phyloP scores from a whole-genome alignment of 2,329 filamentous ascomycete species.

The Stagonosporopsis cucurbitacearum region DNA sequence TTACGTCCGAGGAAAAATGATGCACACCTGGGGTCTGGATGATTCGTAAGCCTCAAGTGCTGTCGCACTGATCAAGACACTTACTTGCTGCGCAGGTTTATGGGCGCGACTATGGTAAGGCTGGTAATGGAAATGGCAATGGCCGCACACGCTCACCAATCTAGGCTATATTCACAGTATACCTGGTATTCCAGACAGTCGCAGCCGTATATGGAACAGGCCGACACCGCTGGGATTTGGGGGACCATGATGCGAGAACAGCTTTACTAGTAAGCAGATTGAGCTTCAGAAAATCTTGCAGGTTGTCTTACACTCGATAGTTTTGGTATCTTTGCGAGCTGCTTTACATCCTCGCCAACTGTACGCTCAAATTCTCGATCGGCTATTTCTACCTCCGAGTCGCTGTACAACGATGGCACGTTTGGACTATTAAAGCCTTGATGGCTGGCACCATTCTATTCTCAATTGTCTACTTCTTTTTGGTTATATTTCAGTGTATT shows the following conservation, averaged over 20 bases:
- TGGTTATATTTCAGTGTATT: constrained; percentile 61
- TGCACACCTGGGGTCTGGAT: constrained; percentile 45
- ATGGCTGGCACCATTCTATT: constrained; percentile 55
- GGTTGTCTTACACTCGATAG: constrained; percentile 24
- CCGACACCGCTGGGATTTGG: constrained; percentile 45
- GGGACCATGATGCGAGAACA: constrained; percentile 34
- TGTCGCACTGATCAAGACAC: neutral
- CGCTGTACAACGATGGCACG: constrained; percentile 54
- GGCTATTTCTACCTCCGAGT: constrained; percentile 62
- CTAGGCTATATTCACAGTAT: constrained; percentile 49
- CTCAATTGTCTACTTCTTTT: constrained; percentile 58
- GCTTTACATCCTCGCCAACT: constrained; percentile 59
- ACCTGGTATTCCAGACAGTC: constrained; percentile 49
- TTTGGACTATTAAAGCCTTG: constrained; percentile 55
- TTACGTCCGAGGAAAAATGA: constrained; percentile 42
- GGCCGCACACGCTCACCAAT: neutral
- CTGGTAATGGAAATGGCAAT: neutral
- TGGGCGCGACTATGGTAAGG: constrained; percentile 47
- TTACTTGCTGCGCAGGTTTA: constrained; percentile 25
- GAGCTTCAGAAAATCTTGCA: neutral
- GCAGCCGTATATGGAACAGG: constrained; percentile 51
- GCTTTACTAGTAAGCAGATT: constrained; percentile 36
- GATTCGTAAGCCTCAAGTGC: constrained; percentile 38
- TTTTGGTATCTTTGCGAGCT: constrained; percentile 64
- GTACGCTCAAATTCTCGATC: constrained; percentile 59